Conservation (phyloP, 1,139 yeast species). For the Blastobotrys indianensis region DNA sequence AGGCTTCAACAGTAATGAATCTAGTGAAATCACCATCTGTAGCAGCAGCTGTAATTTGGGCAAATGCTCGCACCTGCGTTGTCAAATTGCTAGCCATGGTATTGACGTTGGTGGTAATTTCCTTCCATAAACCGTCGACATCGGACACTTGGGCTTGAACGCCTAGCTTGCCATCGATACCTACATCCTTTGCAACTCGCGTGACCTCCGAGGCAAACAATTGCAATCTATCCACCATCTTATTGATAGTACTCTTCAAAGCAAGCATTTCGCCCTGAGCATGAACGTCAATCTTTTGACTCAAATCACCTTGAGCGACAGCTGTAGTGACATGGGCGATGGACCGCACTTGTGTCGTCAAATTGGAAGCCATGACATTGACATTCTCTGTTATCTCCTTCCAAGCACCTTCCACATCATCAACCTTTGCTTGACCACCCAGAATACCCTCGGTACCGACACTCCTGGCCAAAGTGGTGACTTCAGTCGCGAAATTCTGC, state of each 20-base stretch:
- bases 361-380: conserved; percentile 81
- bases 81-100: conserved; percentile 91
- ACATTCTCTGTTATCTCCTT: conserved; percentile 86
- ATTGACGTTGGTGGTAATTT: conserved; percentile 86
- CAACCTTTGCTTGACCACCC: conserved; percentile 89
- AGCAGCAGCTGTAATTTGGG: conserved; percentile 89
- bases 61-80: conserved; percentile 88
- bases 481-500: conserved; percentile 84
- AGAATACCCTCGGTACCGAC: conserved; percentile 86
- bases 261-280: conserved; percentile 82
- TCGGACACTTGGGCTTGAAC: conserved; percentile 88
- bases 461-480: conserved; percentile 78
- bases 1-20: conserved; percentile 83
- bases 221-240: conserved; percentile 88
- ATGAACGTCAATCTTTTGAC: conserved; percentile 81
- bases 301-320: conserved; percentile 84
- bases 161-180: conserved; percentile 87
- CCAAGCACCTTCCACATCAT: conserved; percentile 93
- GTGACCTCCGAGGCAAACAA: conserved; percentile 85
- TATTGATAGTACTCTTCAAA: conserved; percentile 72
- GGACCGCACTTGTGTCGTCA: conserved; percentile 83
- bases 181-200: conserved; percentile 86
- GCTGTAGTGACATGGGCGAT: conserved; percentile 91
- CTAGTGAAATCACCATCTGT: conserved; percentile 90
- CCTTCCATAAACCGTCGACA: conserved; percentile 89